A percentile compares a stretch with the other conserved stretches of the same genome.
phyloP scores from a whole-genome alignment of 257 asterid species.

The Solanum sitiens region DNA sequence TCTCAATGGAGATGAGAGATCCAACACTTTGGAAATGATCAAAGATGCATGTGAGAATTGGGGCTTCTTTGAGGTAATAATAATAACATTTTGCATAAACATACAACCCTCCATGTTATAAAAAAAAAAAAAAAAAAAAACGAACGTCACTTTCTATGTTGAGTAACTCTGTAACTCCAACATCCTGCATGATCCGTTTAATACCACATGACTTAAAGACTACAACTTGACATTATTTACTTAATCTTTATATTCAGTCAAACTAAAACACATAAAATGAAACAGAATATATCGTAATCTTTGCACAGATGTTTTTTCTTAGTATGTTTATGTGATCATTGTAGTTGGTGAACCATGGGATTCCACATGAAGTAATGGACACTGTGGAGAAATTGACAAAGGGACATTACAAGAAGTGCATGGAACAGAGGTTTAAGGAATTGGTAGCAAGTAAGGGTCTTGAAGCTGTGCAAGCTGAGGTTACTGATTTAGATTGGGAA shows the following conservation, averaged over 20 bases:
- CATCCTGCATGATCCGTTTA: background rate
- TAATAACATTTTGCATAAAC: background rate
- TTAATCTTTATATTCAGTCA: background rate
- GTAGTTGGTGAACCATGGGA: conserved; percentile 59
- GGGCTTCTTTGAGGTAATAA: conserved; percentile 20
- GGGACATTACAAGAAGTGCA: conserved; percentile 44
- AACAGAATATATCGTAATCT: background rate
- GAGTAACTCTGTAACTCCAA: background rate
- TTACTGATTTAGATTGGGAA: conserved; percentile 47
- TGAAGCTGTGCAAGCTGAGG: conserved; percentile 15
- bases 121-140: background rate
- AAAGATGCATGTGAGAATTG: conserved; percentile 17
- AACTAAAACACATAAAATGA: background rate
- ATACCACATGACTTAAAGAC: background rate
- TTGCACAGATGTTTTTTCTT: background rate
- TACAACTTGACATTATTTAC: background rate
- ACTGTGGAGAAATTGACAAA: conserved; percentile 45
- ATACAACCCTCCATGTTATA: background rate
- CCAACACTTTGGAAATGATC: background rate
- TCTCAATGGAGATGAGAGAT: conserved; percentile 1
- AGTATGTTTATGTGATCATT: background rate
- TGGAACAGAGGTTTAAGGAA: conserved; percentile 40
- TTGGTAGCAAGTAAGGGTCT: conserved; percentile 24
- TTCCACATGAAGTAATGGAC: conserved; percentile 46
- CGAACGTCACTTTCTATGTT: background rate